Base-by-base conservation (phyloP, 2,329 filamentous ascomycete species). In the Pezicula carpinea region DNA sequence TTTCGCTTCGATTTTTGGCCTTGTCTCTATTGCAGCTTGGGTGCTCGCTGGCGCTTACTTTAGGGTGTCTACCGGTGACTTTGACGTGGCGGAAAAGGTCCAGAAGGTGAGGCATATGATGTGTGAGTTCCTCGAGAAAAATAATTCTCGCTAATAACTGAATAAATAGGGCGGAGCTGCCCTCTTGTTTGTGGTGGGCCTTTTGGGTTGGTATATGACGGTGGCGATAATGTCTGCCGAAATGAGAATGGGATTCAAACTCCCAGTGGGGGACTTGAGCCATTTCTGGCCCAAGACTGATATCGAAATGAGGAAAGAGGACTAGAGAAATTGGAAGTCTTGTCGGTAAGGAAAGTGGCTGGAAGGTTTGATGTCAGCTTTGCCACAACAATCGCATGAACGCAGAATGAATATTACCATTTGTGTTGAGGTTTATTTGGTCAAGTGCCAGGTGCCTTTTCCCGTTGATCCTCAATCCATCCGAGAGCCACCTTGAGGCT, bases 201-300 rank as follows among this genome's bases (percentile, higher is more conserved):
- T 68, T 0, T 53, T 77, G 4, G 74, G 74, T 1, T 78, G 73
- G 70, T 77, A 77, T 50, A 74, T 76, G 62, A 70, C 71, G 8
- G 69, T 76, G 41, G 73, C 75, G 5, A 76, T 77, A 48, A 76
- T 77, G 70, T 68, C 70, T 1, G 71, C 68, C 3, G 74, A 78
- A 62, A 76, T 77, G 72, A 65, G 73, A 4, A 69, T 76, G 44
- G 68, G 69, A 0, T 50, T 76, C 32, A 70, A 64, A 22, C 63
- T 76, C 3, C 74, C 74, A 0, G 71, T 78, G 1, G 73, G 73
- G 4, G 74, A 77, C 52, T 63, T 78, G 11, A 75, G 68, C 43
- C 70, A 68, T 39, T 70, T 73, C 45, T 77, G 74, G 74, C 67
- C 67, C 0, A 59, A 54, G 26, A 66, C 66, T 0, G 66, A 70